A percentile compares a stretch with the other conserved stretches of the same genome.
These are phyloP conservation scores for Amylostereum chailletii DNA, from an alignment of 1,284 basidiomycete genomes.

Conservation along the genomic window DNA sequence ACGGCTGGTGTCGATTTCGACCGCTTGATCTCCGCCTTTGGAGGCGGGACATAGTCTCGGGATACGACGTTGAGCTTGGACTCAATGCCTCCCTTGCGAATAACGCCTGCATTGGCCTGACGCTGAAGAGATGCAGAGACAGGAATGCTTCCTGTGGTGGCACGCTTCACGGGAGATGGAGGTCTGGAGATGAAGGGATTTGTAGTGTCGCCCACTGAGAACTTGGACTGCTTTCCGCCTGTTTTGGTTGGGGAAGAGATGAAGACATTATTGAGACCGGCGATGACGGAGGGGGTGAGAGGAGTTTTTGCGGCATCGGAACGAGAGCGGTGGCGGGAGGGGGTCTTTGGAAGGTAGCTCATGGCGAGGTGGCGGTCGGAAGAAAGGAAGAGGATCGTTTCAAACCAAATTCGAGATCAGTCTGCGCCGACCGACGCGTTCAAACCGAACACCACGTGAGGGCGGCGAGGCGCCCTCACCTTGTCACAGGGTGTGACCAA, in stretches of 20 bases:
- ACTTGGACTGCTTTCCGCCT: constrained; percentile 21
- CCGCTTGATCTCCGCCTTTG: constrained; percentile 57
- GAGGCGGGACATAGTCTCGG: constrained; percentile 43
- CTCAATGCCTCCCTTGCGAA: constrained; percentile 69
- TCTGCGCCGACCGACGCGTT: neutral
- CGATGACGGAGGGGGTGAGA: constrained; percentile 55
- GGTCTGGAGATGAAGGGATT: constrained; percentile 63
- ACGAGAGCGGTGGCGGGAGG: constrained; percentile 50
- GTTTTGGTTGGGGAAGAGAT: constrained; percentile 33
- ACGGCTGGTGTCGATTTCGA: constrained; percentile 56
- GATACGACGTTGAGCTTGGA: constrained; percentile 66
- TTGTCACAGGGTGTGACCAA: too few species aligned
- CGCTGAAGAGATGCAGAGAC: constrained; percentile 46
- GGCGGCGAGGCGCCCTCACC: too few species aligned
- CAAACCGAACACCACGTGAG: too few species aligned
- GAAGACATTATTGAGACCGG: constrained; percentile 46
- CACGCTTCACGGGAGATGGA: constrained; percentile 55
- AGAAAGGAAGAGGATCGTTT: too few species aligned
- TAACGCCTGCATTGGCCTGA: constrained; percentile 57
- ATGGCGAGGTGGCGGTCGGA: constrained; percentile 10
- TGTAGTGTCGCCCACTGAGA: constrained; percentile 35
- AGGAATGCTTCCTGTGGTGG: constrained; percentile 36
- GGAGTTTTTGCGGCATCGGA: constrained; percentile 63
- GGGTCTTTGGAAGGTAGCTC: constrained; percentile 46
- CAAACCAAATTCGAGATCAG: neutral